Evolutionary conservation across 2,329 filamentous ascomycete species (phyloP).

Genomic region (Thermothelomyces thermophilus): DNA sequence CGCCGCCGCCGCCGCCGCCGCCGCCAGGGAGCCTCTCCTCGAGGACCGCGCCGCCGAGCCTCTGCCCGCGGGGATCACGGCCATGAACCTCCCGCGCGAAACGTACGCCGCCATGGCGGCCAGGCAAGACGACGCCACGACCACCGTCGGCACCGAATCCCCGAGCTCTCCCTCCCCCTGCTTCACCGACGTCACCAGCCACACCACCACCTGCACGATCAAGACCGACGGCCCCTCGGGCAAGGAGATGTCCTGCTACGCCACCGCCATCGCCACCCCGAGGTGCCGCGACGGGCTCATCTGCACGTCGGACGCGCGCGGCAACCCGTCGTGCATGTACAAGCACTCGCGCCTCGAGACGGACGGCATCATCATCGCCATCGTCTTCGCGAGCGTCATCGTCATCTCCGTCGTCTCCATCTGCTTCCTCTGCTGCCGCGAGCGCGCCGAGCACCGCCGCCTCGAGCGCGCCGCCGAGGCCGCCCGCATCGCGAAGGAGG

Average conservation of each 20-base stretch:
- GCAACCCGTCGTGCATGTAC: slow-evolving; percentile 39
- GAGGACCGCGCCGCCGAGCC: too few species aligned
- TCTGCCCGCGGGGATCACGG: neutral
- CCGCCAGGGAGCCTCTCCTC: slow-evolving; percentile 1
- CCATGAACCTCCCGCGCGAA: slow-evolving; percentile 14
- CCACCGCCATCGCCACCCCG: slow-evolving; percentile 30
- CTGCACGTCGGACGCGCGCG: slow-evolving; percentile 38
- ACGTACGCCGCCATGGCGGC: neutral
- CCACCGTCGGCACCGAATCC: slow-evolving; percentile 4
- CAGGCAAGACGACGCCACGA: neutral
- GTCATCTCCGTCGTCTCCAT: slow-evolving; percentile 35
- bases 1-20: neutral
- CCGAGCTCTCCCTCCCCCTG: slow-evolving; percentile 22
- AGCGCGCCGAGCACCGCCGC: slow-evolving; percentile 40
- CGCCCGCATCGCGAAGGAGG: slow-evolving; percentile 41
- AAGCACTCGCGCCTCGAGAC: slow-evolving; percentile 35
- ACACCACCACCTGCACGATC: slow-evolving; percentile 35
- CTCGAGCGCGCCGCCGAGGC: slow-evolving; percentile 43
- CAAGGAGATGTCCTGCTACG: slow-evolving; percentile 34
- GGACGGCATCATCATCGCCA: slow-evolving; percentile 42
- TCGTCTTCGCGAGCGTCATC: slow-evolving; percentile 40
- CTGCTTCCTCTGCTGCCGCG: slow-evolving; percentile 47
- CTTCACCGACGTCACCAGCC: slow-evolving; percentile 30
- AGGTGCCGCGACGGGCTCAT: slow-evolving; percentile 39
- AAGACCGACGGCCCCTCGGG: slow-evolving; percentile 34